A percentile compares a stretch with the other conserved stretches of the same genome.
These are phyloP conservation scores for Phytophthora pluvialis DNA, from an alignment of 352 stramenopile genomes.

Conservation along the genomic window DNA sequence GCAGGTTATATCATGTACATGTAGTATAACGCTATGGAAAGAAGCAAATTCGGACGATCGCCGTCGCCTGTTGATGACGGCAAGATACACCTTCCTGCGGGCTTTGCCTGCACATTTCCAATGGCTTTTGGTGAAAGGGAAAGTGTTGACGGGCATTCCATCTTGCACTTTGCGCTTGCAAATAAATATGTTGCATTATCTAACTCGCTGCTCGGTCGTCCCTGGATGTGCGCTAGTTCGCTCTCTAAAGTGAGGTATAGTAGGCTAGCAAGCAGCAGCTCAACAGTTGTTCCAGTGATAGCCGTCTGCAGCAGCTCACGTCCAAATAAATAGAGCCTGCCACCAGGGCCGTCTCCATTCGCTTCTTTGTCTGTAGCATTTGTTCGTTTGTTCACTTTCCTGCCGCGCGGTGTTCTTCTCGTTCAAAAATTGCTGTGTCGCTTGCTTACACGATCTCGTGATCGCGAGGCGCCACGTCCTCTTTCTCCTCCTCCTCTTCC, in stretches of 20 bases:
- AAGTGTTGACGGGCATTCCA: slow-evolving; percentile 22
- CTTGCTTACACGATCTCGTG: slow-evolving; percentile 33
- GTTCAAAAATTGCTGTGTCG: slow-evolving; percentile 18
- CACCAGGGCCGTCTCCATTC: slow-evolving; percentile 5
- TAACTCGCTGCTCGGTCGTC: slow-evolving; percentile 6
- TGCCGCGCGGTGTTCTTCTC: slow-evolving; percentile 10
- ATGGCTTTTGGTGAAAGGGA: background rate
- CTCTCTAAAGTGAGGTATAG: slow-evolving; percentile 29
- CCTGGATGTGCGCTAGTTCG: slow-evolving; percentile 2
- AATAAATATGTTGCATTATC: slow-evolving; percentile 35
- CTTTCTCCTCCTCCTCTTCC: slow-evolving; percentile 50
- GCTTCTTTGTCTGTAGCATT: slow-evolving; percentile 5
- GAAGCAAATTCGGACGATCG: background rate
- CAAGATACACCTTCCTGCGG: background rate
- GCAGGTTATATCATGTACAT: background rate
- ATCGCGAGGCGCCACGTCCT: slow-evolving; percentile 22
- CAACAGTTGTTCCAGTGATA: background rate
- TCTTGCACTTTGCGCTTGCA: slow-evolving; percentile 23
- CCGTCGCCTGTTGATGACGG: slow-evolving; percentile 5
- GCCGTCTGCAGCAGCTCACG: slow-evolving; percentile 7
- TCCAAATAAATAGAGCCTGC: slow-evolving; percentile 29
- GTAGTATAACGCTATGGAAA: background rate
- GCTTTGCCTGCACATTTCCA: slow-evolving; percentile 8
- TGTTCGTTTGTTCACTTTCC: slow-evolving; percentile 11
- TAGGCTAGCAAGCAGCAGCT: slow-evolving; percentile 12